These are phyloP conservation scores for Friedmanniomyces simplex DNA, from an alignment of 495 filamentous ascomycete genomes.

Conservation along the genomic window DNA sequence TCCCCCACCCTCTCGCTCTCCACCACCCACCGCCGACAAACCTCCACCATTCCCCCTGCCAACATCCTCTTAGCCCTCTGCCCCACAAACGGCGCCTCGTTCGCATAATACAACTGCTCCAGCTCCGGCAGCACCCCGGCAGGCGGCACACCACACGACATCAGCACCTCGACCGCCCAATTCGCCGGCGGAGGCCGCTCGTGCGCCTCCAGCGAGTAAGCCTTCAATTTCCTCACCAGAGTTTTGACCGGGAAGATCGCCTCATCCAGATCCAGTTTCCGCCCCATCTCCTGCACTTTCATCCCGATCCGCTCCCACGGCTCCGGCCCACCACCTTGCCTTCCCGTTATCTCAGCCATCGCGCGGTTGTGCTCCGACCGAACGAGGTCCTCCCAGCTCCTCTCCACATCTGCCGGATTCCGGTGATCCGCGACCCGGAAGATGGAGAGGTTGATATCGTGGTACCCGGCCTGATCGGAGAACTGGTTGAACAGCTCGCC, in stretches of 20 bases:
- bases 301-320: slow-evolving; percentile 74
- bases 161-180: slow-evolving; percentile 76
- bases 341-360: slow-evolving; percentile 23
- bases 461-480: slow-evolving; percentile 78
- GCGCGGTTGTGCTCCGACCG: slow-evolving; percentile 58
- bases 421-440: slow-evolving; percentile 82
- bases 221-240: slow-evolving; percentile 64
- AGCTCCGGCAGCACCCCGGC: slow-evolving; percentile 67
- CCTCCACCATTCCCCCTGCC: slow-evolving; percentile 52
- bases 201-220: slow-evolving; percentile 62
- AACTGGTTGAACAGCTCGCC: slow-evolving; percentile 86
- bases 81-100: slow-evolving; percentile 74
- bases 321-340: slow-evolving; percentile 39
- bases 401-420: slow-evolving; percentile 64
- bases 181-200: slow-evolving; percentile 58
- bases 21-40: slow-evolving; percentile 52
- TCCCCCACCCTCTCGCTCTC: slow-evolving; percentile 46
- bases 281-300: slow-evolving; percentile 63
- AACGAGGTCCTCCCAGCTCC: slow-evolving; percentile 78
- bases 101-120: slow-evolving; percentile 71
- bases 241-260: slow-evolving; percentile 49
- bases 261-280: slow-evolving; percentile 65
- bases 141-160: slow-evolving; percentile 62
- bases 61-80: slow-evolving; percentile 43
- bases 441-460: slow-evolving; percentile 84